phyloP scores from a whole-genome alignment of 306 rosid genomes.

The Albizia julibrissin region DNA sequence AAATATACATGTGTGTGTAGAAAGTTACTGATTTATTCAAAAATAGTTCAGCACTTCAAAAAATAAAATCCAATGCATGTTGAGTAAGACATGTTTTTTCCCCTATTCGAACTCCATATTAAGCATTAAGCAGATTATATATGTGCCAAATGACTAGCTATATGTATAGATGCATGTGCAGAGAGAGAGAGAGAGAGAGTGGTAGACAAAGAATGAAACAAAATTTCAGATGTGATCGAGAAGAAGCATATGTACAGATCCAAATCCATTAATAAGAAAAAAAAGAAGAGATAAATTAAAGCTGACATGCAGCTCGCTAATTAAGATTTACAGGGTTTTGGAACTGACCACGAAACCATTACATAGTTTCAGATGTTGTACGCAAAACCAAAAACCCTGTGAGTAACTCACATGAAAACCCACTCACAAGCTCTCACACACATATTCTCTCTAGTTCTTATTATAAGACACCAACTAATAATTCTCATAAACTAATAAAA shows the following conservation, averaged over 20 bases:
- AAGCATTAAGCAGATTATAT: too few species aligned
- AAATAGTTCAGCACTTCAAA: too few species aligned
- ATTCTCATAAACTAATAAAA: too few species aligned
- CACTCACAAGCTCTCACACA: not conserved
- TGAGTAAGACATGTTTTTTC: not conserved
- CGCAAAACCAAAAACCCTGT: not conserved
- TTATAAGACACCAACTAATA: too few species aligned
- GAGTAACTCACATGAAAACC: constrained; percentile 26
- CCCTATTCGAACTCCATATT: not conserved
- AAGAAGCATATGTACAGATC: constrained; percentile 3
- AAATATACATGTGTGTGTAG: not conserved
- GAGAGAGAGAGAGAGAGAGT: not conserved
- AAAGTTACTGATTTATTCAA: not conserved
- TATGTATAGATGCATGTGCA: too few species aligned
- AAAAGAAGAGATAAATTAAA: not conserved
- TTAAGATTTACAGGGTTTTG: not conserved
- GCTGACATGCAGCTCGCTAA: constrained; percentile 24
- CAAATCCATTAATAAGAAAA: not conserved
- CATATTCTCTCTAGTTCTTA: too few species aligned
- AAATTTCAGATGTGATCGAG: not conserved
- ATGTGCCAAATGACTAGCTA: not conserved
- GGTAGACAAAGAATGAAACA: constrained; percentile 4
- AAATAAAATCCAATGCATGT: not conserved
- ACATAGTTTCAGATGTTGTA: not conserved
- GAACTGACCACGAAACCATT: not conserved